Percentiles rank a stretch among this genome's conserved stretches.
phyloP scores from a whole-genome alignment of 1,139 yeast genomes.

The Yamadazyma dushanensis region DNA sequence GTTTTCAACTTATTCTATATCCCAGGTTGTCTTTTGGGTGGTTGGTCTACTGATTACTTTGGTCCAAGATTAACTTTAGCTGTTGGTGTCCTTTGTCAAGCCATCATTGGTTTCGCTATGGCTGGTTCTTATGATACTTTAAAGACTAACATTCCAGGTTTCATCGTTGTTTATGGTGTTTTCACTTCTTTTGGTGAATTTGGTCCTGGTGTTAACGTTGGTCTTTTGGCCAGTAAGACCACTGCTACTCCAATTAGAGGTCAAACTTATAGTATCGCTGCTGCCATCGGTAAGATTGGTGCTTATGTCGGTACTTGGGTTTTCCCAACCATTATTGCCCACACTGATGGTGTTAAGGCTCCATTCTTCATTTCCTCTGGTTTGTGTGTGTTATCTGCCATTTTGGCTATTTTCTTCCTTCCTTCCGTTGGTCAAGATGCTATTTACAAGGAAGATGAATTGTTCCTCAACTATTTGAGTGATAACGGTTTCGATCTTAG shows the following conservation, averaged over 20 bases:
- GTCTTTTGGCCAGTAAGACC: conserved; percentile 83
- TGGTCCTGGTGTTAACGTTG: conserved; percentile 93
- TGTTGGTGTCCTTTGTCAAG: conserved; percentile 70
- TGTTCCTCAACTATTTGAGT: conserved; percentile 63
- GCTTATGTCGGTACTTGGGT: conserved; percentile 89
- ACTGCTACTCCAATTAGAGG: conserved; percentile 88
- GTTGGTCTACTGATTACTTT: conserved; percentile 73
- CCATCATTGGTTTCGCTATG: conserved; percentile 82
- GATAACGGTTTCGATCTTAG: conserved; percentile 58
- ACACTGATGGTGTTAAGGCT: conserved; percentile 58
- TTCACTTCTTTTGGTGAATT: conserved; percentile 87
- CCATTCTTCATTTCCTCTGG: conserved; percentile 85
- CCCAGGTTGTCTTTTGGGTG: conserved; percentile 89
- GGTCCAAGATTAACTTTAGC: conserved; percentile 84
- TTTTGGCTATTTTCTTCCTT: conserved; percentile 65
- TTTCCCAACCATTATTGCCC: conserved; percentile 69
- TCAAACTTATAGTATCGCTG: conserved; percentile 86
- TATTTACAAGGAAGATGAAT: conserved; percentile 71
- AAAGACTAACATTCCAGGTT: conserved; percentile 65
- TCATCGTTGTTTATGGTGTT: conserved; percentile 84
- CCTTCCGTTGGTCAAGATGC: conserved; percentile 87
- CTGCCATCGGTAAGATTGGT: conserved; percentile 88
- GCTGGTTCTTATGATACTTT: conserved; percentile 65
- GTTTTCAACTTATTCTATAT: conserved; percentile 84
- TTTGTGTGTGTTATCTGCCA: conserved; percentile 70